phyloP scores from a whole-genome alignment of 1,284 basidiomycete species.

The Trametes sp. region DNA sequence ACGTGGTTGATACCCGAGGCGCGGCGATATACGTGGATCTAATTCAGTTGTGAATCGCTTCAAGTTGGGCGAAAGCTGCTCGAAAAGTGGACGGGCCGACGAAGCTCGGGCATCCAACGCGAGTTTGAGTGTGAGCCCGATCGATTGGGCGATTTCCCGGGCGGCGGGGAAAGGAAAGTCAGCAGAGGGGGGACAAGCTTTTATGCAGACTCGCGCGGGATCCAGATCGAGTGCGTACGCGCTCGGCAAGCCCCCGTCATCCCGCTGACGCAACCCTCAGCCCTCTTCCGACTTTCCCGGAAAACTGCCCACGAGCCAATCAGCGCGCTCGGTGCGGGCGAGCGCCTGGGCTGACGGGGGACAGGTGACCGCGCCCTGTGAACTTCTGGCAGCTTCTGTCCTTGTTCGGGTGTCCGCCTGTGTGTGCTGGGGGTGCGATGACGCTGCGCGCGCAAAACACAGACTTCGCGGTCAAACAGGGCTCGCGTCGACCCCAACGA shows the following conservation, averaged over 20 bases:
- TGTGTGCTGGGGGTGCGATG: background rate
- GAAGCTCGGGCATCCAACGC: no score
- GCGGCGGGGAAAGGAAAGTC: background rate
- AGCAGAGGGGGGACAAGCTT: background rate
- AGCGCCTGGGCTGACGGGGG: background rate
- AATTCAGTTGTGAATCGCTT: no score
- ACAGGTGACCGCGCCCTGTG: background rate
- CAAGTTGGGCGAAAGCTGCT: no score
- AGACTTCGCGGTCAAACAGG: background rate
- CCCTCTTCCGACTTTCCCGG: slow-evolving; percentile 1
- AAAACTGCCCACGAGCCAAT: background rate
- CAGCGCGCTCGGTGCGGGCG: background rate
- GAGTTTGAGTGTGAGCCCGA: no score
- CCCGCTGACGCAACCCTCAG: background rate
- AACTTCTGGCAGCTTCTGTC: background rate
- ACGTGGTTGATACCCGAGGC: background rate
- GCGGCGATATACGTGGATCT: background rate
- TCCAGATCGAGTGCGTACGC: background rate
- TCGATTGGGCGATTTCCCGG: no score
- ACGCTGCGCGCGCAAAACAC: background rate
- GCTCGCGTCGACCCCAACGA: background rate
- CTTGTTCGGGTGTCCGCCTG: background rate
- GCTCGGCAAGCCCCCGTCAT: background rate
- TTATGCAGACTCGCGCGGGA: no score
- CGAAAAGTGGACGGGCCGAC: no score